A percentile compares a stretch with the other conserved stretches of the same genome.
Conservation (phyloP, 2,329 filamentous ascomycete genomes). For the Dryadomyces quercivorus region DNA sequence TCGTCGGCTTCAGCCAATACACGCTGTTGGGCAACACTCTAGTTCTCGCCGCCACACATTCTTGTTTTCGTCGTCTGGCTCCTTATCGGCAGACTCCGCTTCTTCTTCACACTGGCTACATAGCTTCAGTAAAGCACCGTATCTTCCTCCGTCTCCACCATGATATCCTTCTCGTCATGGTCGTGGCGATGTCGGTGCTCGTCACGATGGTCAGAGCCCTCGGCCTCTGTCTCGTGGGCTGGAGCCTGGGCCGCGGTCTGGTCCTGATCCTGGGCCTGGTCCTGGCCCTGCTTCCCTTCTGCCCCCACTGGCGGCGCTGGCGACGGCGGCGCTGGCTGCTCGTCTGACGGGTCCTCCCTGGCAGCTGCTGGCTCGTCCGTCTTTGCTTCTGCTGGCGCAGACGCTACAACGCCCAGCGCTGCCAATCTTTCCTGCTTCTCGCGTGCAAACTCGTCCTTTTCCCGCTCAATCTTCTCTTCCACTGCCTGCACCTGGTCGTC, state of each 20-base stretch:
- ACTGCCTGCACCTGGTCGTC: slow-evolving; percentile 56
- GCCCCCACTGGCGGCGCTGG: not conserved
- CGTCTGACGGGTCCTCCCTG: not conserved
- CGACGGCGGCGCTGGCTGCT: slow-evolving; percentile 18
- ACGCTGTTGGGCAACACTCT: not conserved
- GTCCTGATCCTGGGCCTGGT: not conserved
- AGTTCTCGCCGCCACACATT: too few species aligned
- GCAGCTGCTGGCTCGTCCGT: not conserved
- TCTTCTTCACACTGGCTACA: not conserved
- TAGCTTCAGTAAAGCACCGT: slow-evolving; percentile 70
- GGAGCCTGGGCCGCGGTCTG: too few species aligned
- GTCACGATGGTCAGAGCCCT: slow-evolving; percentile 8
- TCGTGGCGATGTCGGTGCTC: slow-evolving; percentile 17
- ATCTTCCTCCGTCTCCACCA: slow-evolving; percentile 79
- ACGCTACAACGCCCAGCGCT: slow-evolving; percentile 20
- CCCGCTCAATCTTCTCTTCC: slow-evolving; percentile 49
- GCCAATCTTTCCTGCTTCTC: slow-evolving; percentile 29
- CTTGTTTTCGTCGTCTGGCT: too few species aligned
- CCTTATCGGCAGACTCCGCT: not conserved
- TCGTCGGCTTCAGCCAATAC: not conserved
- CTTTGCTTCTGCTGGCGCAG: not conserved
- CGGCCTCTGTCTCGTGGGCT: not conserved
- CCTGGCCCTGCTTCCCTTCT: not conserved
- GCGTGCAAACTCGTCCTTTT: slow-evolving; percentile 51
- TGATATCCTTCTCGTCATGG: slow-evolving; percentile 60